phyloP scores from a whole-genome alignment of 306 rosid species.

The Gastrolobium villosum region DNA sequence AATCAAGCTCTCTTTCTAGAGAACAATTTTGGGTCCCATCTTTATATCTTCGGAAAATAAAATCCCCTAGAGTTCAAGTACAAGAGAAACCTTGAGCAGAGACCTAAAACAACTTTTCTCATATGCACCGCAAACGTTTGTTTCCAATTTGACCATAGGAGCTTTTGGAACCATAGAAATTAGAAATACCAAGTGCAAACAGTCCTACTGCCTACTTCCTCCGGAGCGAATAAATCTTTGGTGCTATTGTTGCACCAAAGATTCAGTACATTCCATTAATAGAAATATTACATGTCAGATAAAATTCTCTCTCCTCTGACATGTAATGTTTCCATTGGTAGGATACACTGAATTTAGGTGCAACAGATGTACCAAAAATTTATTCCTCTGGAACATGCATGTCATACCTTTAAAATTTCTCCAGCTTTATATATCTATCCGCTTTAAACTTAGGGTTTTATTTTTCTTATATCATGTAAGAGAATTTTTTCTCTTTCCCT shows the following conservation, averaged over 20 bases:
- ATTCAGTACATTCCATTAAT: too few species aligned
- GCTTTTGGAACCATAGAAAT: conserved; percentile 54
- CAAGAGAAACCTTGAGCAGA: conserved; percentile 45
- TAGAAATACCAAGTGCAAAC: conserved; percentile 31
- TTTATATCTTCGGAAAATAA: conserved; percentile 28
- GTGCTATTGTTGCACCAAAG: too few species aligned
- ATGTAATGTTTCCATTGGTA: too few species aligned
- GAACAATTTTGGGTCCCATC: conserved; percentile 62
- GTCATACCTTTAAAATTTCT: conserved; percentile 37
- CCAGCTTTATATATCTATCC: background rate
- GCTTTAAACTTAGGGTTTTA: too few species aligned
- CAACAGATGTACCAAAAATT: too few species aligned
- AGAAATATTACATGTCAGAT: too few species aligned
- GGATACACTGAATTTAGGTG: too few species aligned
- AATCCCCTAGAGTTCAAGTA: conserved; percentile 54
- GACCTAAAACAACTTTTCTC: conserved; percentile 48
- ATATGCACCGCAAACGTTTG: conserved; percentile 58
- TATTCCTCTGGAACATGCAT: conserved; percentile 46
- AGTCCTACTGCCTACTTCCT: conserved; percentile 48
- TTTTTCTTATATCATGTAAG: too few species aligned
- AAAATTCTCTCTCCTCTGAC: too few species aligned
- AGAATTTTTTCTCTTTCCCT: too few species aligned
- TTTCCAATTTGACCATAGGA: conserved; percentile 56
- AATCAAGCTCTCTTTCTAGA: conserved; percentile 40
- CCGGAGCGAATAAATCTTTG: too few species aligned